Evolutionary conservation across 495 filamentous ascomycete species (phyloP), one percentile per base, ranked within the genome.

Genomic region (Tuber magnatum): DNA sequence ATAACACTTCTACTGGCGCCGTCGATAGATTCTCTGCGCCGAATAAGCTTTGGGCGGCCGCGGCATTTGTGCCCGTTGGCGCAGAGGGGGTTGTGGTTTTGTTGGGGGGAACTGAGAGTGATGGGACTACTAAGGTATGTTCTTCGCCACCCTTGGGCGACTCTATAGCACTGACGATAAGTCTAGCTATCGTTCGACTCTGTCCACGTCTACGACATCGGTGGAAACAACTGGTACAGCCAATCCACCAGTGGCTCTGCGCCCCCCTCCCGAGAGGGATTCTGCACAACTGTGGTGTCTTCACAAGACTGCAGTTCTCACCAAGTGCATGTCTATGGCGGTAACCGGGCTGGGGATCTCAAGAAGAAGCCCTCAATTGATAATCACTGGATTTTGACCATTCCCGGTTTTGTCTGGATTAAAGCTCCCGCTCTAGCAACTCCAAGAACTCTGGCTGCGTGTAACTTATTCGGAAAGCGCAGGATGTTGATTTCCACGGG

Each of bases 141-240:
- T 69, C 20, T 28, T 24, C n/a, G 7, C 5, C 32, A 41, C 9
- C 46, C 43, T 46, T 35, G 71, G 71, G 38, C 40, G 6, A 32
- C 16, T 9, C 68, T 22, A 72, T 72, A 18, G 38, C 28, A 20
- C 32, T 46, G 48, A 56, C 48, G 24, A n/a, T 39, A 10, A 24
- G 0, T 28, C 9, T 10, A 73, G 75, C 44, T 76, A 14, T 2
- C 44, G 8, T 43, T 79, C 38, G 46, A 88, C 76, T 84, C 87
- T 0, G 88, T 93, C 38, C 89, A 92, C 74, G 87, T 93, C 7
- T 92, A 90, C 81, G 91, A 93, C 76, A 91, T 93, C 78, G 89
- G 88, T 18, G 88, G 81, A 38, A 89, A 87, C 28, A 88, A 85
- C 9, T 92, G 91, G 90, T 92, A 91, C 77, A 90, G 90, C 76